phyloP scores from a whole-genome alignment of 2,329 filamentous ascomycete species.

The Aspergillus fructus region DNA sequence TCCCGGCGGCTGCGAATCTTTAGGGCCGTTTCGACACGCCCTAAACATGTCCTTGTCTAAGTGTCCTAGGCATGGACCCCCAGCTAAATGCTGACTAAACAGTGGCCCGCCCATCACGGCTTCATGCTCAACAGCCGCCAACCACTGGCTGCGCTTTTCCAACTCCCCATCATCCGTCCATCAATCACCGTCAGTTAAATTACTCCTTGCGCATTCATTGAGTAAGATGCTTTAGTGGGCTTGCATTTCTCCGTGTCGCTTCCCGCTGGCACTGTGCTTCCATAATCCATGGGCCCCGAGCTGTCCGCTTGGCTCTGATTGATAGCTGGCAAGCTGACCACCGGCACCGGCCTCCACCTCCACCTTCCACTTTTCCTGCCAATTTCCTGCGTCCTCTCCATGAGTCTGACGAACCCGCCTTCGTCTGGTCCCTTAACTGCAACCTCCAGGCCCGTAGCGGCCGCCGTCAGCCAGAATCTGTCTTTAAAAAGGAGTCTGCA shows the following conservation, averaged over 20 bases:
- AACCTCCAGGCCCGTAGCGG: conserved; percentile 34
- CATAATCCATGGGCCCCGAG: conserved; percentile 8
- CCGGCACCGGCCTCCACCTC: conserved; percentile 11
- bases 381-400: conserved; percentile 18
- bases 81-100: conserved; percentile 10
- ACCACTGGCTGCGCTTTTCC: neutral
- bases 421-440: conserved; percentile 39
- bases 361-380: neutral
- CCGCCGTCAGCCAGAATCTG: conserved; percentile 32
- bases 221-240: conserved; percentile 10
- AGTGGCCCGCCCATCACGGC: neutral
- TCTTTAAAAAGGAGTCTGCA: conserved; percentile 45
- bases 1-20: neutral
- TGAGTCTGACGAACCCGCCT: conserved; percentile 46
- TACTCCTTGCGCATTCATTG: conserved; percentile 4
- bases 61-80: neutral
- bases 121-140: conserved; percentile 4
- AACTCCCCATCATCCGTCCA: conserved; percentile 8
- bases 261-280: conserved; percentile 1
- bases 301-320: conserved; percentile 12
- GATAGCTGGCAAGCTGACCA: conserved; percentile 8
- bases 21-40: neutral
- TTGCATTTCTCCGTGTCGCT: conserved; percentile 5
- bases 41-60: neutral
- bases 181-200: conserved; percentile 5